These are phyloP conservation scores for Schizochytrium sp. DNA, from an alignment of 108 stramenopile species.

Conservation along the genomic window DNA sequence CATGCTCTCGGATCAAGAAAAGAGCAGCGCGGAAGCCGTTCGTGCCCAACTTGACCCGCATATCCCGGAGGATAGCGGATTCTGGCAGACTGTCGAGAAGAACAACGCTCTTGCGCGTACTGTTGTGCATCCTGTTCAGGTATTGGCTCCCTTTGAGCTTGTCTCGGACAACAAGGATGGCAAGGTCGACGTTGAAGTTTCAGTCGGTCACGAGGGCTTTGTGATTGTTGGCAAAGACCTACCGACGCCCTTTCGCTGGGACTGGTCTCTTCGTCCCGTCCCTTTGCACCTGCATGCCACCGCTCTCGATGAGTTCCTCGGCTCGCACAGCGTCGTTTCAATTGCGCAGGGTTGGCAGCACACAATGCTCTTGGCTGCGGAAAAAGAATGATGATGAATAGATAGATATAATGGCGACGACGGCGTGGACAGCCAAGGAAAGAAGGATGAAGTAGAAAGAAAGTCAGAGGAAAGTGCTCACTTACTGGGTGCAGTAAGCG, in stretches of 20 bases:
- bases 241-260: not conserved
- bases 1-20: not conserved
- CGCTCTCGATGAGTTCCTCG: not conserved
- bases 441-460: too few species aligned
- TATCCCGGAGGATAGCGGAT: not conserved
- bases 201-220: not conserved
- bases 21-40: not conserved
- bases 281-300: not conserved
- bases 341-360: conserved; percentile 13
- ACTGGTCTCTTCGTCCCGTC: not conserved
- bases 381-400: not conserved
- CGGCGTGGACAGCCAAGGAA: not conserved
- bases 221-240: not conserved
- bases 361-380: not conserved
- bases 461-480: too few species aligned
- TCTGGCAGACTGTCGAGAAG: not conserved
- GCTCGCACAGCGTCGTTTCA: not conserved
- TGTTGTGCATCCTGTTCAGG: not conserved
- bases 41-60: not conserved
- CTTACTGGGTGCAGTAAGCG: too few species aligned
- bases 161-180: not conserved
- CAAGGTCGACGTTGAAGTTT: not conserved
- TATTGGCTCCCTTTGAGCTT: not conserved
- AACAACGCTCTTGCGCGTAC: not conserved
- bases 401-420: too few species aligned